These are phyloP conservation scores for Leptographium galeiforme DNA, from an alignment of 2,329 filamentous ascomycete genomes.

Conservation along the genomic window DNA sequence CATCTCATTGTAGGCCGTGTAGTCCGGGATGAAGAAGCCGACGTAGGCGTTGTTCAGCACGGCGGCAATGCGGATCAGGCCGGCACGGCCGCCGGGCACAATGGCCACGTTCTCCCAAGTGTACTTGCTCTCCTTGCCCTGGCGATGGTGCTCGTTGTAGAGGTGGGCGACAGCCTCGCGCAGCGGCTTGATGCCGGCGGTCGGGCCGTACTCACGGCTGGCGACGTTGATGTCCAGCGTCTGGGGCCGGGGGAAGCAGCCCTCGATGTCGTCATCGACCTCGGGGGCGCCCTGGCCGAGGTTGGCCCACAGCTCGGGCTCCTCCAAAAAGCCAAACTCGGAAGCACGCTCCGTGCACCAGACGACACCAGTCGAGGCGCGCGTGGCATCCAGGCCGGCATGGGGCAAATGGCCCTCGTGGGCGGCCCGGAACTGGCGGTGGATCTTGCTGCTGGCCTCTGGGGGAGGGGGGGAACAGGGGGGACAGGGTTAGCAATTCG, in stretches of 20 bases:
- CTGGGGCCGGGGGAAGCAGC: slow-evolving; percentile 72
- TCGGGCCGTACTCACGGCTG: slow-evolving; percentile 82
- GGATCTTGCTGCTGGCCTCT: slow-evolving; percentile 75
- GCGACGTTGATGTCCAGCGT: slow-evolving; percentile 65
- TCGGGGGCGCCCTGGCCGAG: slow-evolving; percentile 88
- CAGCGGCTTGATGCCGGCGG: slow-evolving; percentile 83
- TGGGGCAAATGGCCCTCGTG: slow-evolving; percentile 87
- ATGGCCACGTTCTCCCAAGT: slow-evolving; percentile 97
- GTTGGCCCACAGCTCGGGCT: slow-evolving; percentile 79
- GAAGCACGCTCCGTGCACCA: slow-evolving; percentile 82
- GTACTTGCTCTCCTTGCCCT: slow-evolving; percentile 80
- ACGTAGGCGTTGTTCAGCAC: slow-evolving; percentile 87
- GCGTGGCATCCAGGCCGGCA: slow-evolving; percentile 75
- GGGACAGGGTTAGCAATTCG: neutral
- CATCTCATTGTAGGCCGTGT: slow-evolving; percentile 98
- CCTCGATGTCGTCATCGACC: slow-evolving; percentile 82
- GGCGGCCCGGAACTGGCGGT: slow-evolving; percentile 76
- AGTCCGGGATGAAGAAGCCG: slow-evolving; percentile 88
- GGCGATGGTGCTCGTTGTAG: slow-evolving; percentile 84
- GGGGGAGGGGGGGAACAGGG: slow-evolving; percentile 1
- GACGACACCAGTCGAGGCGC: slow-evolving; percentile 84
- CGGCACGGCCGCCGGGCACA: slow-evolving; percentile 83
- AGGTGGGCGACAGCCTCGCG: slow-evolving; percentile 79
- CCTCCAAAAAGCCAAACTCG: slow-evolving; percentile 77
- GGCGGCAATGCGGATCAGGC: slow-evolving; percentile 86